Percentiles rank a stretch among this genome's conserved stretches.
Evolutionary conservation across 2,329 filamentous ascomycete species (phyloP).

Genomic region (Ceratocystis lukuohia): DNA sequence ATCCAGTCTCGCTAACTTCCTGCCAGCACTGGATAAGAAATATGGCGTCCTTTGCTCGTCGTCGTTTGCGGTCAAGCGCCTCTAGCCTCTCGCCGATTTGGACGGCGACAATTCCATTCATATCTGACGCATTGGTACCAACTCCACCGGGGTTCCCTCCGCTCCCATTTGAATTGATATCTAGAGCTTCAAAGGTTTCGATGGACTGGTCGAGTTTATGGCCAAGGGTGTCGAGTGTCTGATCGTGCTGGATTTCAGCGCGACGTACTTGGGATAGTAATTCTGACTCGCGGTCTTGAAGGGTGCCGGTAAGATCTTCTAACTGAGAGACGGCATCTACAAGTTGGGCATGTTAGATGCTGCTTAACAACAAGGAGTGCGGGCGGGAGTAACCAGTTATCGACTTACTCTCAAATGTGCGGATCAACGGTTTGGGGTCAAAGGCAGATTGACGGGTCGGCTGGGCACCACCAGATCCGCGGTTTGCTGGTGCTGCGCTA

Average conservation of each 20-base stretch:
- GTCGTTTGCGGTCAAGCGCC: slow-evolving; percentile 83
- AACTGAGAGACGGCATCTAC: slow-evolving; percentile 54
- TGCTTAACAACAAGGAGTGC: background rate
- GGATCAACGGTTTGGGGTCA: slow-evolving; percentile 91
- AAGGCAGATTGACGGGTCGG: slow-evolving; percentile 44
- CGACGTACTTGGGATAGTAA: slow-evolving; percentile 77
- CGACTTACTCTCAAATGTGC: slow-evolving; percentile 67
- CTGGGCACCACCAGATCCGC: slow-evolving; percentile 51
- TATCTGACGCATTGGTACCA: slow-evolving; percentile 8
- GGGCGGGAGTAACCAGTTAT: no score
- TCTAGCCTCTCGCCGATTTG: slow-evolving; percentile 90
- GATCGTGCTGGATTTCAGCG: slow-evolving; percentile 82
- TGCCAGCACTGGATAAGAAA: slow-evolving; percentile 96
- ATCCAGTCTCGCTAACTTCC: slow-evolving; percentile 80
- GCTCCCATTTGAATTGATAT: slow-evolving; percentile 54
- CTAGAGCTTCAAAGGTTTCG: slow-evolving; percentile 78
- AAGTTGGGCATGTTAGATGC: slow-evolving; percentile 23
- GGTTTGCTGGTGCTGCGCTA: slow-evolving; percentile 61
- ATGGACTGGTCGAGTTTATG: slow-evolving; percentile 86
- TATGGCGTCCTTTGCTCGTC: slow-evolving; percentile 80
- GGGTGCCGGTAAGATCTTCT: slow-evolving; percentile 60
- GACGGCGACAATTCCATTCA: slow-evolving; percentile 58
- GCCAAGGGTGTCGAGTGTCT: slow-evolving; percentile 76
- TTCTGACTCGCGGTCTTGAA: slow-evolving; percentile 84
- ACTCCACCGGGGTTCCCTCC: slow-evolving; percentile 31